Evolutionary conservation across 805 yeast genomes (phyloP).

Genomic region (Candida vaughaniae): DNA sequence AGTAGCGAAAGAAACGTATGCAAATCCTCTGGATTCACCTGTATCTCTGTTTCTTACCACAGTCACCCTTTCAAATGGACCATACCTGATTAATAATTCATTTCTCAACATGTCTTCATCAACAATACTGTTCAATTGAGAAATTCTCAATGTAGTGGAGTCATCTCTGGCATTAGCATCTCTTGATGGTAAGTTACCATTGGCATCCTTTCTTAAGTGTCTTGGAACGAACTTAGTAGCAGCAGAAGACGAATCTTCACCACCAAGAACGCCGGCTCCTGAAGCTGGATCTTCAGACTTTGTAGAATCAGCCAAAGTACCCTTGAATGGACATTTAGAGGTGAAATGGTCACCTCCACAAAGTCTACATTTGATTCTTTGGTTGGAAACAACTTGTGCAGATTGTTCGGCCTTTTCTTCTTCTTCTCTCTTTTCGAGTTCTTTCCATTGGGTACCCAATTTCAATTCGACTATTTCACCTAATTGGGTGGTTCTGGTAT

Average conservation of each 20-base stretch:
- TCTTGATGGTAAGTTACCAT: constrained; percentile 37
- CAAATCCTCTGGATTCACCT: constrained; percentile 89
- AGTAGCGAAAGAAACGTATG: constrained; percentile 80
- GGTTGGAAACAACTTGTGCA: constrained; percentile 37
- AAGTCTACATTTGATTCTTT: constrained; percentile 70
- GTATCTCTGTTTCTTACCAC: constrained; percentile 90
- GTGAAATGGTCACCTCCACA: constrained; percentile 96
- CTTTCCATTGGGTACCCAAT: constrained; percentile 76
- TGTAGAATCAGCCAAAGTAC: constrained; percentile 56
- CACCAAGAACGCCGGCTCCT: constrained; percentile 16
- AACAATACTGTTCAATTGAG: constrained; percentile 85
- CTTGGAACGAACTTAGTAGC: constrained; percentile 43
- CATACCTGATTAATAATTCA: constrained; percentile 68
- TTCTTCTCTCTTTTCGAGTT: constrained; percentile 71
- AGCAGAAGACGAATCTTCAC: constrained; percentile 19
- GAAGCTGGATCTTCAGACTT: constrained; percentile 17
- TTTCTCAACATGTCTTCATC: constrained; percentile 76
- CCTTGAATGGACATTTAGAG: constrained; percentile 93
- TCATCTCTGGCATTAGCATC: constrained; percentile 65
- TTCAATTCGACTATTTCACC: constrained; percentile 81
- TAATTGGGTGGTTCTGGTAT: constrained; percentile 79
- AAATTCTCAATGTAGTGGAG: constrained; percentile 80
- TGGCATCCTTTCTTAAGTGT: constrained; percentile 45
- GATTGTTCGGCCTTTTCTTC: constrained; percentile 48
- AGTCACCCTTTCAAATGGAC: constrained; percentile 69